A percentile compares a stretch with the other conserved stretches of the same genome.
These are phyloP conservation scores for Mucuna pruriens DNA, from an alignment of 306 rosid genomes.

Conservation along the genomic window DNA sequence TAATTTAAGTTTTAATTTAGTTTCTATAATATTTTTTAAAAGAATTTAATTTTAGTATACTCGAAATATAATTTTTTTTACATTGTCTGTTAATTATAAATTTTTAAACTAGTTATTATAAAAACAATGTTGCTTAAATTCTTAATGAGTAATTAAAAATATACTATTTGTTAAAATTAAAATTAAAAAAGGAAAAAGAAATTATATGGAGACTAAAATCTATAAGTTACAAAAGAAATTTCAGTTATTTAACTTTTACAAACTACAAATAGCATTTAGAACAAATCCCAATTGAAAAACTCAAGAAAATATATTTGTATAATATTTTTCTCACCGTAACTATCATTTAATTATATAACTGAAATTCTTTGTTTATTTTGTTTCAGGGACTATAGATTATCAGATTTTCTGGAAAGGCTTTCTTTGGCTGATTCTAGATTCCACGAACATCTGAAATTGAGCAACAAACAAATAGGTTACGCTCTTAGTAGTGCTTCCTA, in stretches of 20 bases:
- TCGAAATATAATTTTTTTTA: background rate
- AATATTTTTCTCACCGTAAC: background rate
- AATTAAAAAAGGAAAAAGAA: background rate
- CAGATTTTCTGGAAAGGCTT: conserved; percentile 30
- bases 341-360: background rate
- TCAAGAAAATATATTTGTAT: background rate
- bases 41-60: no score
- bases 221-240: background rate
- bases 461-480: conserved; percentile 39
- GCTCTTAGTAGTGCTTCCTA: background rate
- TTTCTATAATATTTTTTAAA: background rate
- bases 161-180: background rate
- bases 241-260: background rate
- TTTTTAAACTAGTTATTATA: background rate
- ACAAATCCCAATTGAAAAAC: background rate
- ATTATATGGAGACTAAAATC: background rate
- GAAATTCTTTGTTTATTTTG: background rate
- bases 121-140: background rate
- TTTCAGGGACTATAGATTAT: conserved; percentile 39
- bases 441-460: conserved; percentile 19
- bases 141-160: background rate
- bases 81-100: background rate
- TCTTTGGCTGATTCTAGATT: background rate
- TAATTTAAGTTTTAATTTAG: background rate
- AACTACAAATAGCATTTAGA: background rate